These are phyloP conservation scores for Fonsecaea erecta DNA, from an alignment of 2,329 filamentous ascomycete genomes.

Conservation along the genomic window DNA sequence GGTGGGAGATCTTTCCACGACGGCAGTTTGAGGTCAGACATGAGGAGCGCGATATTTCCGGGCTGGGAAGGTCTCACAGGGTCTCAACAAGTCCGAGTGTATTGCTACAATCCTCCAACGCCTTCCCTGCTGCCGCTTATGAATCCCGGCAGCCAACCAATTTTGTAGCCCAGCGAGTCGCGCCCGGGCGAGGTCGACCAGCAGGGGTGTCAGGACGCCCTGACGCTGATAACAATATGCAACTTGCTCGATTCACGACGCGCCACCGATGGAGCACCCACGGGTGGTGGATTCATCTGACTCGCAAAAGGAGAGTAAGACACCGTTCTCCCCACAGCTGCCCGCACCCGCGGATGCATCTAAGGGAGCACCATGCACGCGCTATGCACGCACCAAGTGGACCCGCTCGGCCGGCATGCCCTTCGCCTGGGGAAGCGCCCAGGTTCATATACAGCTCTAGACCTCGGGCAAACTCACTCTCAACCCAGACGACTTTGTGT, in stretches of 20 bases:
- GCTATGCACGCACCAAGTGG: not conserved
- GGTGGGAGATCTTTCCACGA: conserved; percentile 12
- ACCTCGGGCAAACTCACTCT: conserved; percentile 1
- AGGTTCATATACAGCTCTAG: conserved; percentile 3
- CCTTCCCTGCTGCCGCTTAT: not conserved
- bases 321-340: not conserved
- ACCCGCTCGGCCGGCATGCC: not conserved
- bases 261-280: not conserved
- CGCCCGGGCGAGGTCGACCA: not conserved
- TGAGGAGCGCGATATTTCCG: not conserved
- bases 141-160: not conserved
- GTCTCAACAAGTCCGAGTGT: not conserved
- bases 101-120: not conserved
- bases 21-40: conserved; percentile 37
- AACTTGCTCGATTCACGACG: not conserved
- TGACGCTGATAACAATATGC: conserved; percentile 3
- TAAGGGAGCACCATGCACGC: not conserved
- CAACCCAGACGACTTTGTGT: not conserved
- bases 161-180: not conserved
- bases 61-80: not conserved
- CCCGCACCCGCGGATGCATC: conserved; percentile 2
- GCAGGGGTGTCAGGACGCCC: not conserved
- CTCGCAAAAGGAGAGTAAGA: not conserved
- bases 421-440: conserved; percentile 1
- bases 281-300: not conserved